Evolutionary conservation across 345 rosid species (phyloP), one percentile per base, ranked within the genome.

Genomic region (Populus tremula): DNA sequence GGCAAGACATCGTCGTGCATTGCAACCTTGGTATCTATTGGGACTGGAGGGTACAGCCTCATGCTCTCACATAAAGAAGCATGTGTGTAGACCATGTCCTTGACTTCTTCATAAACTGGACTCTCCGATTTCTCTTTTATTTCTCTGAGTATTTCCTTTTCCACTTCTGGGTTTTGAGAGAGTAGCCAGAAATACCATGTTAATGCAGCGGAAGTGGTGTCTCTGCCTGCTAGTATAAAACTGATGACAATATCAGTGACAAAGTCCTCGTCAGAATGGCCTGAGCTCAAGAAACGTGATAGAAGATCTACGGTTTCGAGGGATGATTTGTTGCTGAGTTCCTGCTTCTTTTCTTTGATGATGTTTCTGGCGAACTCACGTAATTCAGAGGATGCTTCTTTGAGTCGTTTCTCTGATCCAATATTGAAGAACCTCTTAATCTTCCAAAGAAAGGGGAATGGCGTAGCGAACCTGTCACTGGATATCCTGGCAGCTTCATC

Each of bases 141-240:
- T 73, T 93, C 98, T 29, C 82, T 62, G 5, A 84, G 47, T 33
- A 91, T 86, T 65, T 84, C 80, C 0, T 16, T 18, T 39, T 85
- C 91, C 0, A 80, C 86, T 5, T 75, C 67, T 6, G 91, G 90
- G 78, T 88, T 82, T 23, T 23, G 18, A 0, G 84, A 81, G 33
- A 92, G 76, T 9, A 91, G 71, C 92, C 89, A 89, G 77, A 92
- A 89, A 89, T 87, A 91, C 95, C 97, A 92, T 7, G 88, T 87
- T 70, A 92, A 77, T 18, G 93, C 93, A n/a, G 94, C 85, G n/a
- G 94, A 90, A 18, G 92, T 92, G 0, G 97, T 81, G 84, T 92
- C 97, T 8, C 90, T 80, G 67, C 95, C 93, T 0, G 95, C 95
- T 17, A 89, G 87, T 4, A 86, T 82, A 67, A 91, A 89, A 61